Conservation (phyloP, 345 rosid genomes). For the Rhodamnia rubescens region DNA sequence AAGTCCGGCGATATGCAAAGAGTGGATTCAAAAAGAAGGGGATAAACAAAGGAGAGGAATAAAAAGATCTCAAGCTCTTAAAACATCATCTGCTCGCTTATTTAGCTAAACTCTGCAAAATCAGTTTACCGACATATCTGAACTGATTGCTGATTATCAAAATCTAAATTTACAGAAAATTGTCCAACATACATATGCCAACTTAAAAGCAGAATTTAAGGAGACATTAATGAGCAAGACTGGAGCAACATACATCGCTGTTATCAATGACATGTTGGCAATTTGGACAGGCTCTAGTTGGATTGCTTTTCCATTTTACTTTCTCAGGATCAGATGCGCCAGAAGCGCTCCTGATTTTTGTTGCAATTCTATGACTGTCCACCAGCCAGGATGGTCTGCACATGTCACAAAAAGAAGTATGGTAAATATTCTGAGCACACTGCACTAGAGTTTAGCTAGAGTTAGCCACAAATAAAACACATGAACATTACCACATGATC, state of each 20-base stretch:
- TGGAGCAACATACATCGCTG: constrained; percentile 49
- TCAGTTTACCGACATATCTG: background rate
- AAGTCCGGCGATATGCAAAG: background rate
- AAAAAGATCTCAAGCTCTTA: background rate
- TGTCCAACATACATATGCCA: background rate
- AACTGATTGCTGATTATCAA: background rate
- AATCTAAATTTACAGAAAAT: background rate
- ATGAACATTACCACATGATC: background rate
- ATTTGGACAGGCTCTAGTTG: constrained; percentile 70
- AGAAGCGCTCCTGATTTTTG: constrained; percentile 84
- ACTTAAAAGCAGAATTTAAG: background rate
- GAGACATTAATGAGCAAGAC: background rate
- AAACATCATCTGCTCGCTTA: background rate
- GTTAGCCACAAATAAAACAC: background rate
- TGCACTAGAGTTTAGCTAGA: background rate
- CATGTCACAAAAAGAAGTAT: background rate
- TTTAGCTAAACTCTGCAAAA: background rate
- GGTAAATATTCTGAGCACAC: background rate
- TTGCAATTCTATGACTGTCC: constrained; percentile 67
- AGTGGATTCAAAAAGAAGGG: background rate
- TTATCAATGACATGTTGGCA: constrained; percentile 74
- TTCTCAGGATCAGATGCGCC: constrained; percentile 24
- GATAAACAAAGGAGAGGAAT: background rate
- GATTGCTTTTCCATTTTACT: constrained; percentile 72
- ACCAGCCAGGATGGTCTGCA: constrained; percentile 83